phyloP scores from a whole-genome alignment of 1,139 yeast species.

The Arxiozyma bovina region DNA sequence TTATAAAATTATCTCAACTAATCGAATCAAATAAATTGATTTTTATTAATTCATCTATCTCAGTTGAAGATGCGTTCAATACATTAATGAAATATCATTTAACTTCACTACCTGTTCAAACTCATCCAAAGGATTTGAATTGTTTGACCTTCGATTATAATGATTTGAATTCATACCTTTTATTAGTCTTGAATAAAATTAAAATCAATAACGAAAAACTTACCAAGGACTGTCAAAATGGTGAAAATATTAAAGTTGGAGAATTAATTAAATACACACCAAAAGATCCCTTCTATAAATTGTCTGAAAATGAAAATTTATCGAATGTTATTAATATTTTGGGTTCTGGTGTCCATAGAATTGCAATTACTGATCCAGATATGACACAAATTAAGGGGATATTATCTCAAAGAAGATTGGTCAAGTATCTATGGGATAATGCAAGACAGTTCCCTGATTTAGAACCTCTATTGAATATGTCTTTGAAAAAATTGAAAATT shows the following conservation, averaged over 20 bases:
- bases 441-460: conserved; percentile 76
- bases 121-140: conserved; percentile 42
- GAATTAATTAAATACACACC: conserved; percentile 49
- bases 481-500: conserved; percentile 32
- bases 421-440: conserved; percentile 82
- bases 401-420: conserved; percentile 78
- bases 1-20: conserved; percentile 59
- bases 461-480: conserved; percentile 60
- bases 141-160: conserved; percentile 84
- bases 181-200: conserved; percentile 63
- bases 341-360: conserved; percentile 87
- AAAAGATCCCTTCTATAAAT: conserved; percentile 75
- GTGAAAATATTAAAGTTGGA: conserved; percentile 26
- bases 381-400: conserved; percentile 56
- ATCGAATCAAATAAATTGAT: conserved; percentile 73
- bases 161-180: conserved; percentile 75
- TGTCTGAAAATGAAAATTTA: conserved; percentile 60
- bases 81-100: conserved; percentile 59
- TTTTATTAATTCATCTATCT: conserved; percentile 48
- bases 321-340: conserved; percentile 71
- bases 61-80: conserved; percentile 84
- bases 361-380: conserved; percentile 61
- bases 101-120: conserved; percentile 76
- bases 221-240: conserved; percentile 27
- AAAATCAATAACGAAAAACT: conserved; percentile 31